phyloP scores from a whole-genome alignment of 2,329 filamentous ascomycete species.

The Sarocladium brachiariae region DNA sequence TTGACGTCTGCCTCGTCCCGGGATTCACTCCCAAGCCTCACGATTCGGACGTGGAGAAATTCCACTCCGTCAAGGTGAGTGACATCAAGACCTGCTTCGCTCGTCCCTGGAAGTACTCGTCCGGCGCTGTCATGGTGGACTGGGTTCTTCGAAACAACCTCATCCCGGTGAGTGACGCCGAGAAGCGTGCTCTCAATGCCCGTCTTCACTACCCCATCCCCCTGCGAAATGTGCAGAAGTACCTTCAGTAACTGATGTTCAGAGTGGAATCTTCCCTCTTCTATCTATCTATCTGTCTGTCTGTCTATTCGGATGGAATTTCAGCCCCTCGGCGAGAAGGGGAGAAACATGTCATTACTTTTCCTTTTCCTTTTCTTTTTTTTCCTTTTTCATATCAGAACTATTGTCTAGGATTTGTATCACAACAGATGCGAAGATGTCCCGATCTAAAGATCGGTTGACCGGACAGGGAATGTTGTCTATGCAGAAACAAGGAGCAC shows the following conservation, averaged over 20 bases:
- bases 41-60: conserved; percentile 20
- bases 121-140: conserved; percentile 31
- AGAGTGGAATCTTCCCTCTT: too few relatives aligned
- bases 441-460: too few relatives aligned
- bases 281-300: too few relatives aligned
- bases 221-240: not conserved
- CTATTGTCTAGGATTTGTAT: too few relatives aligned
- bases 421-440: too few relatives aligned
- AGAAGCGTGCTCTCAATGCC: not conserved
- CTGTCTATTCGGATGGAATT: too few relatives aligned
- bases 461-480: too few relatives aligned
- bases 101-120: conserved; percentile 31
- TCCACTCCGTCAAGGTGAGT: conserved; percentile 22
- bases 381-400: too few relatives aligned
- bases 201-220: not conserved
- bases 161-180: not conserved
- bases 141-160: conserved; percentile 22
- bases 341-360: not conserved
- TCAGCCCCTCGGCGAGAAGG: not conserved
- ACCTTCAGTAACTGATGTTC: not conserved
- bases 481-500: too few relatives aligned
- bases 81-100: conserved; percentile 21
- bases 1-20: conserved; percentile 24
- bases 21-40: not conserved
- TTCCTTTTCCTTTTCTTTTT: not conserved